Evolutionary conservation across 139 green algal species (phyloP), one percentile per base, ranked within the genome.

Genomic region (Tetraselmis striata): DNA sequence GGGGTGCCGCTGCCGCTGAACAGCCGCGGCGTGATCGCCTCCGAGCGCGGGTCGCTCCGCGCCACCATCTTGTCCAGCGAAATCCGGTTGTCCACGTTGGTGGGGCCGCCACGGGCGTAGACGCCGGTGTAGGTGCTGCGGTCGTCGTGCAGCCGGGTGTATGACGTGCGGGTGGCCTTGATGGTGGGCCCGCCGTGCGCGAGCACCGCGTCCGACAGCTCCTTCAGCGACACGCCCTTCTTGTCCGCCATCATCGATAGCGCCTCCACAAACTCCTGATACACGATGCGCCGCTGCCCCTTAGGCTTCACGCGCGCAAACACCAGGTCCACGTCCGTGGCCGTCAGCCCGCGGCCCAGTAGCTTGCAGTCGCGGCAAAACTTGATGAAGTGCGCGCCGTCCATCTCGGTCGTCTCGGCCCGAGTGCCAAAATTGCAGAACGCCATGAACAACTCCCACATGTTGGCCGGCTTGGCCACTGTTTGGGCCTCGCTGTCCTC

Each of bases 21-120:
- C 45, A 67, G 5, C 5, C 45, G 45, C 11, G 45, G 45, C 45
- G 45, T 67, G 11, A 67, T 18, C 2, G 25, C 74, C 2, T 77
- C 26, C n/a, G n/a, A n/a, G 11, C 45, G 45, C 18, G 45, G 45
- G 45, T 67, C 45, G 45, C 11, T 25, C 5, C 45, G 45, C 45
- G 18, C 18, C 5, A 67, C 45, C 45, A 67, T 67, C 45, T 67
- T 67, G 45, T 67, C 45, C 5, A 67, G 45, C 18, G 45, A 67
- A 67, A 67, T 67, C 45, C 45, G 76, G 2, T 29, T 58, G 76
- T 90, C 84, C 22, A 90, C 84, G 59, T 89, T 92, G 45, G 85
- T 91, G 74, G 91, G 90, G 1, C 91, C 91, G 29, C 91, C 91
- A 1, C 86, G 86, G 11, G 85, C 86, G 82, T 94, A 94, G 28